Evolutionary conservation across 176 grass and related monocot genomes (phyloP).

Genomic region (Oryza rufipogon): DNA sequence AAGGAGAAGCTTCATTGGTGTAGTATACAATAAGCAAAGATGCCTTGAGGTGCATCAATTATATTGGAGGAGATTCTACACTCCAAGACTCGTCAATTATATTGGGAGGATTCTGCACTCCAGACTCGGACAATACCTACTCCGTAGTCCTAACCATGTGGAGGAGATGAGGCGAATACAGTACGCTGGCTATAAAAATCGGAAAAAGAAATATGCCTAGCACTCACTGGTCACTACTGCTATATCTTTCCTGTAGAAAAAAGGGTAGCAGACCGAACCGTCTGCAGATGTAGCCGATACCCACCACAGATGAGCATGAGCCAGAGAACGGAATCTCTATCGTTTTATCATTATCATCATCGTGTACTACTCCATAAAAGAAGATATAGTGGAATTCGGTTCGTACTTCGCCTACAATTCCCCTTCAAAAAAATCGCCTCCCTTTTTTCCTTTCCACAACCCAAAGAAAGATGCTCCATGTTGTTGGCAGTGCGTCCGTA

Average conservation of each 20-base stretch:
- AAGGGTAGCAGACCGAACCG: background rate
- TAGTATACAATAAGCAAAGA: background rate
- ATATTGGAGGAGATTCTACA: background rate
- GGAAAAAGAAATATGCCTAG: background rate
- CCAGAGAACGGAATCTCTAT: background rate
- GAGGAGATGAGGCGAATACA: background rate
- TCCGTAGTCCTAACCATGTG: background rate
- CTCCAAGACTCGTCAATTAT: too few relatives aligned
- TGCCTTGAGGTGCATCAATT: background rate
- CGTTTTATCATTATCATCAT: background rate
- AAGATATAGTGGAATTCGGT: background rate
- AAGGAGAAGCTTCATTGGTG: background rate
- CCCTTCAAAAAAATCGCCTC: background rate
- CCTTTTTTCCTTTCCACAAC: background rate
- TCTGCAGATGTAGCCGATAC: background rate
- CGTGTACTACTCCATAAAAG: background rate
- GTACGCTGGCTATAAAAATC: background rate
- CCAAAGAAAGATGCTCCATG: background rate
- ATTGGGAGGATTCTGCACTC: slow-evolving; percentile 13
- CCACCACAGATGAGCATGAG: background rate
- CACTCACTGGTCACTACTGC: background rate
- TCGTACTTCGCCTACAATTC: background rate
- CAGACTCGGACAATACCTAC: background rate
- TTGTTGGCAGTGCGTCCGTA: background rate
- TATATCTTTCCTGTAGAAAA: background rate